Evolutionary conservation across 306 rosid species (phyloP), one percentile per base, ranked within the genome.

Genomic region (Acacia melanoxylon): DNA sequence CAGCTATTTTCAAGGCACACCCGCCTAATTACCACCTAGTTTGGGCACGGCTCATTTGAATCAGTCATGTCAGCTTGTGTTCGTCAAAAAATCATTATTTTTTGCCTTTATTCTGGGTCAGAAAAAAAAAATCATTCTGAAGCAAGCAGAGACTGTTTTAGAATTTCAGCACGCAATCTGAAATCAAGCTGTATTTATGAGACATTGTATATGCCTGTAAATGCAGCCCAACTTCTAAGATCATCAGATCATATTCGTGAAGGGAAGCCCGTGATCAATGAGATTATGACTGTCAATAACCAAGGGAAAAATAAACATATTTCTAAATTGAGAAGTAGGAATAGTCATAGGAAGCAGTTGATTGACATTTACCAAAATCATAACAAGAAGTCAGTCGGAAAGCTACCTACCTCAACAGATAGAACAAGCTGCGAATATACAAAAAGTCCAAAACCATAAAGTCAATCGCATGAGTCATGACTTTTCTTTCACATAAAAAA

Each of bases 341-440:
- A n/a, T 4, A 25, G 56, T 25, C 37, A n/a, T 13, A 35, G 51
- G 66, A 62, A 56, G 72, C 74, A 74, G 80, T 46, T 65, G 78
- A 75, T 31, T 82, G 68, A 72, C 58, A 61, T 63, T 72, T 46
- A 84, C 86, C 90, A 74, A 80, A 82, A 63, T 86, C 84, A 82
- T 70, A 77, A 46, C 76, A 45, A 62, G 27, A 35, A 61, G 82
- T 74, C 88, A 54, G 72, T 48, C n/a, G 83, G 77, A 86, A 88
- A 80, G 82, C 80, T 65, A 86, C 80, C 87, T 41, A 84, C 87
- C 87, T 54, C 89, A 77, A 78, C 86, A 78, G 76, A 58, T 73
- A 44, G 19, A 80, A 70, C 31, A 69, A 33, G 54, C 52, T 76
- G 52, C 58, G 44, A 74, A 72, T 24, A 20, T 80, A 75, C 33